A percentile compares a stretch with the other conserved stretches of the same genome.
These are phyloP conservation scores for Petrea volubilis DNA, from an alignment of 257 asterid genomes.

Conservation along the genomic window DNA sequence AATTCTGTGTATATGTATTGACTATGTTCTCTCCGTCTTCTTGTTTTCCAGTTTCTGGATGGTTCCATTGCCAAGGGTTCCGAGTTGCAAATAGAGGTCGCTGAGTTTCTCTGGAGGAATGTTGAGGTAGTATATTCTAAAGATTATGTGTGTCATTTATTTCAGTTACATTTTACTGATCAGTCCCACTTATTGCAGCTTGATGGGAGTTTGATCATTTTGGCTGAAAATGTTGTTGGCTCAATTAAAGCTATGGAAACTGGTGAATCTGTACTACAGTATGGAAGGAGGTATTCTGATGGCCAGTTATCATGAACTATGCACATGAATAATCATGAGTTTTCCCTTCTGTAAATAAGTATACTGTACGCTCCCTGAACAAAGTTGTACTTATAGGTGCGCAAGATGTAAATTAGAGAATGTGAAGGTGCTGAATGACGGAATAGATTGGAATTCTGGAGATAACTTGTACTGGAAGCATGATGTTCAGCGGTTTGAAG, in stretches of 20 bases:
- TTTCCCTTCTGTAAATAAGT: background rate
- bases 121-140: slow-evolving; percentile 67
- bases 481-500: slow-evolving; percentile 80
- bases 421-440: slow-evolving; percentile 71
- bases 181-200: slow-evolving; percentile 56
- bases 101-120: slow-evolving; percentile 89
- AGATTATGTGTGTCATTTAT: slow-evolving; percentile 9
- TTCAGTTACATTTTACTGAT: slow-evolving; percentile 33
- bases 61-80: slow-evolving; percentile 91
- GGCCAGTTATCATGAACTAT: slow-evolving; percentile 15
- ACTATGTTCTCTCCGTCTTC: slow-evolving; percentile 24
- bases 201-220: slow-evolving; percentile 80
- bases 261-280: slow-evolving; percentile 71
- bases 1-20: background rate
- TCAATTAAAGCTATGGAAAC: slow-evolving; percentile 44
- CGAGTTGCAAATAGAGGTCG: slow-evolving; percentile 88
- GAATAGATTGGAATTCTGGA: slow-evolving; percentile 82
- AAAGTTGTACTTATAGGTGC: slow-evolving; percentile 51
- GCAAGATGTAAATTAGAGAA: slow-evolving; percentile 87
- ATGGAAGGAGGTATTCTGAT: slow-evolving; percentile 73
- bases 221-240: slow-evolving; percentile 84
- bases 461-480: slow-evolving; percentile 94
- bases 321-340: slow-evolving; percentile 22
- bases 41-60: slow-evolving; percentile 67
- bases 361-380: slow-evolving; percentile 3